Base-by-base conservation (phyloP, 768 basidiomycete genomes). In the Daedaleopsis sinensis region DNA sequence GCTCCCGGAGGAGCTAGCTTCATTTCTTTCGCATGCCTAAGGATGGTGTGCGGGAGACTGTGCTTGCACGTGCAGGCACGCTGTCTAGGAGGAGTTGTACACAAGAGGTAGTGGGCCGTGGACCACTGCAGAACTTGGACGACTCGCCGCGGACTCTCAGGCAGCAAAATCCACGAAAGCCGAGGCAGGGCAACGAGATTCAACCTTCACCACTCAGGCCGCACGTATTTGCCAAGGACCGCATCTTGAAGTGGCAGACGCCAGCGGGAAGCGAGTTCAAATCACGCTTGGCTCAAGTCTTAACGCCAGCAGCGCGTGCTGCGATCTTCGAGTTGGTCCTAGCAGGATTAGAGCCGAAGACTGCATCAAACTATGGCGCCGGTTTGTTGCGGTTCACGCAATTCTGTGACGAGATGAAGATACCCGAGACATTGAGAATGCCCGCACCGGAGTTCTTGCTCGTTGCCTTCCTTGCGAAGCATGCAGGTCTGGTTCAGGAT, bases 381-480 rank as follows among this genome's bases (percentile, higher is more conserved):
- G 74, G 77, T 0, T 44, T 75, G 0, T 69, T 76, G 0, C 59
- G 68, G 0, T 80, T 76, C 67, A 72, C 68, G 0, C 73, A 79
- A 55, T 78, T 75, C 55, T 79, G 77, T 24, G 72, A 78, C 16
- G 74, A 71, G 27, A 52, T 71, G 0, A 56, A 67, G 4, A 65
- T 81, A 0, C 72, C 77, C 0, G 74, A 79, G 55, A 65, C 59
- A 0, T 37, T 18, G 0, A 61, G 65, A 1, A 76, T 74, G 71
- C 76, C 72, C 0, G 76, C 71, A 0, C 71, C 62, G 2, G 68
- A 71, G 19, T 3, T 58, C 1, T 59, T 79, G 8, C 37, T 79
- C 3, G 50, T 71, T 5, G 54, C 65, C 10, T 80, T 80, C 32
- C 51, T 66, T 0, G 68, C 72, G 1, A 23, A 50, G 0, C 46